phyloP scores from a whole-genome alignment of 2,329 filamentous ascomycete genomes.

The Lizonia empirigonia region DNA sequence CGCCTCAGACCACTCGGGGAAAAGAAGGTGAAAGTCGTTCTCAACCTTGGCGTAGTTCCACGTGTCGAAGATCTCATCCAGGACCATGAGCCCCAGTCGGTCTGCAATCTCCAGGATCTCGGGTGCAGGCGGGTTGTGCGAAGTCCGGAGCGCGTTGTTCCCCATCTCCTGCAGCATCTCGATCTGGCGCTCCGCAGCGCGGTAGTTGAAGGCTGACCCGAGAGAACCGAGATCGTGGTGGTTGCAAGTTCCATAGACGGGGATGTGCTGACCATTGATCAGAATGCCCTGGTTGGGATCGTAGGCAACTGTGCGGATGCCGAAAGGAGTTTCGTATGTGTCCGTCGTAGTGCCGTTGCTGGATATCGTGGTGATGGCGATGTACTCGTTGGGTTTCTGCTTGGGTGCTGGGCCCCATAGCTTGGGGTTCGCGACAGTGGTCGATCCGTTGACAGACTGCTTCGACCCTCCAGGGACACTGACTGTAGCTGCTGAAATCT shows the following conservation, averaged over 20 bases:
- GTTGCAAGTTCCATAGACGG: conserved; percentile 56
- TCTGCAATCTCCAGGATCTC: conserved; percentile 60
- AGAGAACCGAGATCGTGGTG: conserved; percentile 60
- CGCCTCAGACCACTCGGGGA: conserved; percentile 59
- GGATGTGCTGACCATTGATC: conserved; percentile 55
- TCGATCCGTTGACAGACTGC: conserved; percentile 45
- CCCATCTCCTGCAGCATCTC: conserved; percentile 59
- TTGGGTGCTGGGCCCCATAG: conserved; percentile 57
- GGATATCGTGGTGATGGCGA: conserved; percentile 50
- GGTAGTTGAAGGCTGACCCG: conserved; percentile 58
- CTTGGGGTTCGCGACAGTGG: conserved; percentile 47
- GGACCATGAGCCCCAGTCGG: conserved; percentile 56
- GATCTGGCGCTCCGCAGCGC: conserved; percentile 57
- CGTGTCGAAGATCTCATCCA: conserved; percentile 61
- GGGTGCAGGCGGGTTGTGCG: conserved; percentile 60
- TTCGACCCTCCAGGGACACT: conserved; percentile 42
- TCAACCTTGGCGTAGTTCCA: conserved; percentile 54
- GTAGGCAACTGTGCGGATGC: conserved; percentile 55
- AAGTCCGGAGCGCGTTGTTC: conserved; percentile 57
- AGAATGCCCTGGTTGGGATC: conserved; percentile 51
- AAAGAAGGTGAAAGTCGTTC: conserved; percentile 60
- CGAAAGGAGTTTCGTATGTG: conserved; percentile 58
- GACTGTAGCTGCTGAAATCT: conserved; percentile 42
- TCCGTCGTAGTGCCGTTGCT: conserved; percentile 42
- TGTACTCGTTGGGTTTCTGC: conserved; percentile 56